These are phyloP conservation scores for Talaromyces sp. DNA, from an alignment of 2,329 filamentous ascomycete species.

Conservation along the genomic window DNA sequence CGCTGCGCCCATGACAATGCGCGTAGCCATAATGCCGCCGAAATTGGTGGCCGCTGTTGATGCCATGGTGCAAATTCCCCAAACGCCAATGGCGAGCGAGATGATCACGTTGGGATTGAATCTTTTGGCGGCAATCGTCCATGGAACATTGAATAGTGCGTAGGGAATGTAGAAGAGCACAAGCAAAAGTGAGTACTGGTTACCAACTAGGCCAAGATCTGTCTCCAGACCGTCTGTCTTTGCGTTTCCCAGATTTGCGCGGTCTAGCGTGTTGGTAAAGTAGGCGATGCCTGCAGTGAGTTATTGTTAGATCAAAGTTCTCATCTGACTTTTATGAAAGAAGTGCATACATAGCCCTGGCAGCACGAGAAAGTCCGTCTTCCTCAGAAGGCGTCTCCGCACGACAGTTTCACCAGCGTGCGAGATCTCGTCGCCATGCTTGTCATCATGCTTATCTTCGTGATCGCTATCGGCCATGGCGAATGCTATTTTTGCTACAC, in stretches of 20 bases:
- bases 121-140: slow-evolving; percentile 23
- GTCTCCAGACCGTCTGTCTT: slow-evolving; percentile 34
- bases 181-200: slow-evolving; percentile 30
- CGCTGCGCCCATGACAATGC: slow-evolving; percentile 66
- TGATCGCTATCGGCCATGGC: not conserved
- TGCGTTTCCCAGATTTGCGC: slow-evolving; percentile 36
- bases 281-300: not conserved
- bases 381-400: not conserved
- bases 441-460: not conserved
- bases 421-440: not conserved
- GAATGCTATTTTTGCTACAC: not conserved
- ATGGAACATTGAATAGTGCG: slow-evolving; percentile 45
- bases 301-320: not conserved
- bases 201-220: slow-evolving; percentile 49
- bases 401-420: not conserved
- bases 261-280: slow-evolving; percentile 9
- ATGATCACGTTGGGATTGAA: slow-evolving; percentile 3
- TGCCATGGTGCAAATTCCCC: slow-evolving; percentile 22
- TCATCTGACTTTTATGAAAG: not conserved
- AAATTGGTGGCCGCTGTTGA: slow-evolving; percentile 49
- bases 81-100: slow-evolving; percentile 12
- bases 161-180: slow-evolving; percentile 49
- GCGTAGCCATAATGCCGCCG: slow-evolving; percentile 63
- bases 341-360: not conserved
- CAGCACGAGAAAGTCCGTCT: not conserved